Evolutionary conservation across 805 yeast genomes (phyloP), one percentile per base, ranked within the genome.

Genomic region (Diddensiella santjacobensis): DNA sequence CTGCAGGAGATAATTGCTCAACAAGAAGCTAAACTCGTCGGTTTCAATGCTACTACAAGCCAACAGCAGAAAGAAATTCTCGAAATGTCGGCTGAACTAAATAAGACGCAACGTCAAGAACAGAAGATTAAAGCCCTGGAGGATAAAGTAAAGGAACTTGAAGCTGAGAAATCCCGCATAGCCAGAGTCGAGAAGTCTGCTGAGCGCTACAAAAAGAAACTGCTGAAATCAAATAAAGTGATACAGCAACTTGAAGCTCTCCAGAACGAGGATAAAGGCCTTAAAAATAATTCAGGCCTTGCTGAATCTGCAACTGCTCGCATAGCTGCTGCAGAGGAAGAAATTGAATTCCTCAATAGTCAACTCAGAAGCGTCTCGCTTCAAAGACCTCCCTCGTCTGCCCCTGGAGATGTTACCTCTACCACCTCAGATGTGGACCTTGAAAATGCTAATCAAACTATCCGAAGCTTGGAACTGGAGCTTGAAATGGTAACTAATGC

Each of bases 401-500:
- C 5, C 24, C 20, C 43, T 3, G 22, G 2, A 31, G 35, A 15
- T 23, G 4, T 22, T 42, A 17, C 40, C 6, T 35, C 38, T 8
- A 15, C 18, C 38, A 17, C 20, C 15, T 8, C 6, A 8, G 38
- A 8, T 15, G 24, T 8, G 19, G 11, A 5, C 26, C 15, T n/a
- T 33, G 29, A 22, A 36, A 31, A 24, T 26, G 18, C 35, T 22
- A 20, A 22, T 18, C 37, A 35, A 17, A 23, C 39, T 22, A 22
- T 48, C 18, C 29, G 24, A 6, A 36, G 36, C 18, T 41, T 52
- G 20, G 38, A 39, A 22, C 17, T 20, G 2, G 65, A 61, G 44
- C 43, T 51, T 18, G 49, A 48, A 8, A 45, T 61, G 13, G 58
- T 61, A 54, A 48, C 60, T 3, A 45, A 58, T 20, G 65, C 65